phyloP scores from a whole-genome alignment of 169 alveolate genomes.

The Babesia ovata region DNA sequence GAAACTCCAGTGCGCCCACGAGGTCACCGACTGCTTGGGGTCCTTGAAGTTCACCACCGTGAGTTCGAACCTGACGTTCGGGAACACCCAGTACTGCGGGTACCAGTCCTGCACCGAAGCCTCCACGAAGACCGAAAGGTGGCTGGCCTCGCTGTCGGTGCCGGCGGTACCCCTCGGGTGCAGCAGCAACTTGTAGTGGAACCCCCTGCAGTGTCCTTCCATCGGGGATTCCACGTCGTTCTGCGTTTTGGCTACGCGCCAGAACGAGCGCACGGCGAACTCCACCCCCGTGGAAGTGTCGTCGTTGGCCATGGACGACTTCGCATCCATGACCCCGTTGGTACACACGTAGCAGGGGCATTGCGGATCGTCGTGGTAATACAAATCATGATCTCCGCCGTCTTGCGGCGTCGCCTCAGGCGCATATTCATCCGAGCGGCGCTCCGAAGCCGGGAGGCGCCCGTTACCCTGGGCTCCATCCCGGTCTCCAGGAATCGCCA shows the following conservation, averaged over 20 bases:
- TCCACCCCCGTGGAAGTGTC: constrained; percentile 75
- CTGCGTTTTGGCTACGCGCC: constrained; percentile 89
- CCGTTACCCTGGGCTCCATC: neutral
- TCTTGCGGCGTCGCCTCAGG: constrained; percentile 47
- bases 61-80: constrained; percentile 88
- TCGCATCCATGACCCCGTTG: constrained; percentile 54
- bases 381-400: constrained; percentile 30
- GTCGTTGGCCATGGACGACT: constrained; percentile 51
- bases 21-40: constrained; percentile 86
- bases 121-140: constrained; percentile 87
- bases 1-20: constrained; percentile 92
- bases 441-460: constrained; percentile 13
- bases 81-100: constrained; percentile 90
- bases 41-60: constrained; percentile 87
- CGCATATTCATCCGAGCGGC: constrained; percentile 31
- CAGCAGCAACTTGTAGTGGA: constrained; percentile 82
- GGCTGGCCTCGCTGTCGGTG: constrained; percentile 85
- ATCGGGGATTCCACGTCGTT: constrained; percentile 88
- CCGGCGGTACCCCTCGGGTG: constrained; percentile 90
- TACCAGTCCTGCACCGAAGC: constrained; percentile 89
- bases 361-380: constrained; percentile 59
- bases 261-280: constrained; percentile 85
- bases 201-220: constrained; percentile 87
- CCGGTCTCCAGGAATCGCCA: neutral
- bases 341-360: constrained; percentile 71